Evolutionary conservation across 768 basidiomycete genomes (phyloP), one percentile per base, ranked within the genome.

Genomic region (Stropharia rugosoannulata): DNA sequence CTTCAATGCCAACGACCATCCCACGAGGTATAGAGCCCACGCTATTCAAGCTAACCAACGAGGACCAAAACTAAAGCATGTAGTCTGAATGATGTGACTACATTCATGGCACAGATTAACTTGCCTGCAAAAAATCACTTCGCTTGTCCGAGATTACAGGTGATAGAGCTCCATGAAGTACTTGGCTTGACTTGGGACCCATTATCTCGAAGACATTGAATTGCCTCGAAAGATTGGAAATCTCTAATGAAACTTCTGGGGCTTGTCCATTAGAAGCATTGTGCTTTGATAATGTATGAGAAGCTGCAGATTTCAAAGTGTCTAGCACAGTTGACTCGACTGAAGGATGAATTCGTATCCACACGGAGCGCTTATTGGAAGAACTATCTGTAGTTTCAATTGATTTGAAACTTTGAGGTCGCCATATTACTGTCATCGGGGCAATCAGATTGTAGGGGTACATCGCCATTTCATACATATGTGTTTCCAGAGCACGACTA

Each of bases 171-270:
- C 87, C 87, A 62, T 81, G 84, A 49, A 89, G 68, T 10, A 95
- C 82, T 65, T 90, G 87, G 51, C 80, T 90, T 0, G 90, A 79
- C 66, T 85, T 89, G 3, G 92, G 92, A 2, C 96, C 96, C 77
- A 90, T 89, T 35, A 98, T 82, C 68, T 98, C 95, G 62, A 96
- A 96, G 5, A 85, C 78, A 58, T 90, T 90, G 41, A 93, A 62
- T 47, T 85, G 81, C 1, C 83, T 84, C 53, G 87, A 75, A 46
- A 95, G 68, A 66, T 95, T 90, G 6, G 79, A 76, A 13, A 95
- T 76, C 60, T 91, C 85, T 9, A 94, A 69, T 18, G 78, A 74
- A 19, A 73, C 58, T 40, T 69, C 68, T 38, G 62, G 53, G 42
- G 58, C 59, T 32, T 58, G 64, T 22, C 56, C 56, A 51, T 61